A percentile compares a stretch with the other conserved stretches of the same genome.
These are phyloP conservation scores for Bipolaris gigantea DNA, from an alignment of 2,329 filamentous ascomycete species.

Conservation along the genomic window DNA sequence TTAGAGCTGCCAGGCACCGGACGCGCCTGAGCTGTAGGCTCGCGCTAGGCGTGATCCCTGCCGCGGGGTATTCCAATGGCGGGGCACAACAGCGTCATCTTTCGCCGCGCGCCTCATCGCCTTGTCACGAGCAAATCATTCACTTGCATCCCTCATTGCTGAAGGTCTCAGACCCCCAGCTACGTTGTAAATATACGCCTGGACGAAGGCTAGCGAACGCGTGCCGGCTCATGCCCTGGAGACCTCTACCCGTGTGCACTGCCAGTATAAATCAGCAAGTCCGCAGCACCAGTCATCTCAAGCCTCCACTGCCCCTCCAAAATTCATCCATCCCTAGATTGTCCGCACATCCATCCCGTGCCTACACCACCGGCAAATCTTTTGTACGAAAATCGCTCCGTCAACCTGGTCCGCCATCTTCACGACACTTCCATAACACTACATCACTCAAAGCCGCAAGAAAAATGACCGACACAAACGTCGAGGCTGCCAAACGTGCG, in stretches of 20 bases:
- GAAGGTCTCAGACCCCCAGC: neutral
- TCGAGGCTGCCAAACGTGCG: slow-evolving; percentile 74
- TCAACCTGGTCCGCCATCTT: neutral
- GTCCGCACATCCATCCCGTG: slow-evolving; percentile 4
- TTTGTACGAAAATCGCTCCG: neutral
- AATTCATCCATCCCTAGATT: slow-evolving; percentile 17
- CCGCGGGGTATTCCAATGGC: slow-evolving; percentile 14
- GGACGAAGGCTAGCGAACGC: no score
- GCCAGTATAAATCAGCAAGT: slow-evolving; percentile 28
- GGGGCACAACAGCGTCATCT: slow-evolving; percentile 13
- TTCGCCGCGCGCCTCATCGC: neutral
- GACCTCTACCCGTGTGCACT: slow-evolving; percentile 8
- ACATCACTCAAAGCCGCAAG: slow-evolving; percentile 1
- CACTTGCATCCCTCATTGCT: slow-evolving; percentile 1
- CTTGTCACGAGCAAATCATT: slow-evolving; percentile 10
- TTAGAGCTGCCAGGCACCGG: slow-evolving; percentile 1
- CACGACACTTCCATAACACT: slow-evolving; percentile 14
- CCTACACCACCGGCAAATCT: slow-evolving; percentile 1
- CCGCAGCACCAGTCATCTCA: slow-evolving; percentile 36
- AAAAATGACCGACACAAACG: slow-evolving; percentile 39
- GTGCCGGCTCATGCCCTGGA: slow-evolving; percentile 21
- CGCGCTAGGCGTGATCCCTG: slow-evolving; percentile 15
- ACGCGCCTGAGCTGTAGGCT: slow-evolving; percentile 7
- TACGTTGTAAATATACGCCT: neutral
- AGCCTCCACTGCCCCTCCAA: slow-evolving; percentile 21